Evolutionary conservation across 768 basidiomycete species (phyloP).

Genomic region (Neoboletus magnificus): DNA sequence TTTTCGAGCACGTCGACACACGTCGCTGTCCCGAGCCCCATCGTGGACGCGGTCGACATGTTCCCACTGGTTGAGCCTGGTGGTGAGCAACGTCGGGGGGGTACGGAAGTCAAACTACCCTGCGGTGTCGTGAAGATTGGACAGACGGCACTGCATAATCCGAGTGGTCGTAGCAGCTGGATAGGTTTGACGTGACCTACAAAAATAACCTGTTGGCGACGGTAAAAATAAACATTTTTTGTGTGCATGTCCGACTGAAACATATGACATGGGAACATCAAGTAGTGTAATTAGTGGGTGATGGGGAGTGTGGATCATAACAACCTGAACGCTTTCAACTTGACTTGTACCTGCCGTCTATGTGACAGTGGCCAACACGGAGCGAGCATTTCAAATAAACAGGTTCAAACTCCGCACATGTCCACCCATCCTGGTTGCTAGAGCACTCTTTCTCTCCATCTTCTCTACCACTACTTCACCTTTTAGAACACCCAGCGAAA

Average conservation of each 20-base stretch:
- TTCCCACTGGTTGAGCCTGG: constrained; percentile 23
- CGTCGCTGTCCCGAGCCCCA: constrained; percentile 55
- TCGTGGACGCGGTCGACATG: constrained; percentile 63
- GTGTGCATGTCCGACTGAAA: not conserved
- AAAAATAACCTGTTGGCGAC: not conserved
- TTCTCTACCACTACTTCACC: constrained; percentile 1
- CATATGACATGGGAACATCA: not conserved
- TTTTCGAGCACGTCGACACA: constrained; percentile 28
- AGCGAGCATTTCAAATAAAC: not conserved
- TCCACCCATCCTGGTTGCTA: not conserved
- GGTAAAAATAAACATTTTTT: not conserved
- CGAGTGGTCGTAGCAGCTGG: constrained; percentile 88
- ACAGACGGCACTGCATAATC: constrained; percentile 90
- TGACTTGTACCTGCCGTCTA: too few species aligned
- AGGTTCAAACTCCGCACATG: constrained; percentile 30
- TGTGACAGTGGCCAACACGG: not conserved
- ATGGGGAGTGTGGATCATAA: not conserved
- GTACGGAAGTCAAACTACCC: constrained; percentile 19
- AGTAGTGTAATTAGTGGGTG: not conserved
- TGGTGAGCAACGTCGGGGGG: constrained; percentile 9
- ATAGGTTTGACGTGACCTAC: constrained; percentile 57
- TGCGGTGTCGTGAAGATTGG: constrained; percentile 80
- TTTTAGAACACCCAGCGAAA: constrained; percentile 1
- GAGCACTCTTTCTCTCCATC: not conserved
- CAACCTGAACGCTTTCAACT: not conserved